Evolutionary conservation across 345 rosid genomes (phyloP).

Genomic region (Ceriops decandra): DNA sequence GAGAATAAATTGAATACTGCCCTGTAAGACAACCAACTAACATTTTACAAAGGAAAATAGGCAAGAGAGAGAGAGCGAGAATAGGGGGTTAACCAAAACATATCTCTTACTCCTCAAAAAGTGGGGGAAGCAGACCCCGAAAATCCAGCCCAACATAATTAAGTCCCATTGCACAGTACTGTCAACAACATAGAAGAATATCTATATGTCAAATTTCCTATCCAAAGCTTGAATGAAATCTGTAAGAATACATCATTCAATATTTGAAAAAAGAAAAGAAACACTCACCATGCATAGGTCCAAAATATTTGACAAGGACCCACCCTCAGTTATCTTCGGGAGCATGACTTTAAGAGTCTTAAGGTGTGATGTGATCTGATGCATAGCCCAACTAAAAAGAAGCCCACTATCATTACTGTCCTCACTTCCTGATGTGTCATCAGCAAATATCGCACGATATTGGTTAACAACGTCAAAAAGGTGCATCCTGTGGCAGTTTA

Average conservation of each 20-base stretch:
- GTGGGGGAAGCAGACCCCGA: slow-evolving; percentile 91
- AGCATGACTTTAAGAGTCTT: slow-evolving; percentile 92
- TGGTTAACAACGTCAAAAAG: slow-evolving; percentile 96
- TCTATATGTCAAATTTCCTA: background rate
- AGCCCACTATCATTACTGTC: slow-evolving; percentile 93
- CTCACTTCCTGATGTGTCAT: slow-evolving; percentile 95
- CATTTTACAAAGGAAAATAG: slow-evolving; percentile 4
- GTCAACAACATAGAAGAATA: slow-evolving; percentile 22
- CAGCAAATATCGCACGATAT: slow-evolving; percentile 93
- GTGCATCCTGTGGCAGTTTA: slow-evolving; percentile 74
- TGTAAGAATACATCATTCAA: slow-evolving; percentile 3
- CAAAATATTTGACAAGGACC: slow-evolving; percentile 83
- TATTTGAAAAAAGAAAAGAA: background rate
- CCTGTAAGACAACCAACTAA: slow-evolving; percentile 44
- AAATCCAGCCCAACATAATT: slow-evolving; percentile 95
- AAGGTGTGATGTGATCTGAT: slow-evolving; percentile 92
- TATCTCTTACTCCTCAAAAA: slow-evolving; percentile 75
- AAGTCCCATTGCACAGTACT: slow-evolving; percentile 98
- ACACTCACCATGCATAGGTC: slow-evolving; percentile 88
- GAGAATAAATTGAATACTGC: slow-evolving; percentile 87
- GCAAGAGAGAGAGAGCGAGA: background rate
- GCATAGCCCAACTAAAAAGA: slow-evolving; percentile 98
- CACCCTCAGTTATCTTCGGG: slow-evolving; percentile 95
- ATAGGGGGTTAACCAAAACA: background rate
- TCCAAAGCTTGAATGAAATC: slow-evolving; percentile 14